Conservation (phyloP, 148 eudicot species). For the Dysphania ambrosioides region DNA sequence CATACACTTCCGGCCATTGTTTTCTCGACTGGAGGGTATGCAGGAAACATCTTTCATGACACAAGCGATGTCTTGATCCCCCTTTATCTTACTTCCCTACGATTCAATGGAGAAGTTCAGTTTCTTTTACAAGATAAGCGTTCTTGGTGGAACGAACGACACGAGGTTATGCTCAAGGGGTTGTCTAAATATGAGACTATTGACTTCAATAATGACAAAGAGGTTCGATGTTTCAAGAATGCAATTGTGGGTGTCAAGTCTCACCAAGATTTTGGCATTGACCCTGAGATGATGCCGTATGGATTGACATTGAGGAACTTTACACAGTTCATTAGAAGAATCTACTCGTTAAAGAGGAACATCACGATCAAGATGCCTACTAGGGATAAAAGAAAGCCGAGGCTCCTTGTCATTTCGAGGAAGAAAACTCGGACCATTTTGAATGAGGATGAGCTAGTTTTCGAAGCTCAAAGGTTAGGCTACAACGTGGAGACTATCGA, state of each 20-base stretch:
- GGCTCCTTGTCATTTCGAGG: slow-evolving; percentile 50
- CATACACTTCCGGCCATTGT: slow-evolving; percentile 32
- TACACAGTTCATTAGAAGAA: slow-evolving; percentile 30
- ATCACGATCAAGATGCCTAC: slow-evolving; percentile 9
- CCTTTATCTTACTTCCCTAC: slow-evolving; percentile 26
- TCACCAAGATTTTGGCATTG: slow-evolving; percentile 34
- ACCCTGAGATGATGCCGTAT: slow-evolving; percentile 27
- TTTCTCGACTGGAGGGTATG: slow-evolving; percentile 36
- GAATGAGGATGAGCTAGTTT: slow-evolving; percentile 39
- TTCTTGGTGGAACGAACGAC: slow-evolving; percentile 37
- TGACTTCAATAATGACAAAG: slow-evolving; percentile 37
- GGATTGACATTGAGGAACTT: slow-evolving; percentile 22
- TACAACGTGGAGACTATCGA: slow-evolving; percentile 43
- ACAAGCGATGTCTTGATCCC: slow-evolving; percentile 36
- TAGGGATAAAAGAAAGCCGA: slow-evolving; percentile 28
- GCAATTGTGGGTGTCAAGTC: slow-evolving; percentile 48
- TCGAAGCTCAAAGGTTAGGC: slow-evolving; percentile 34
- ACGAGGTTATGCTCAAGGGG: slow-evolving; percentile 27
- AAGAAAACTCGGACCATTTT: slow-evolving; percentile 32
- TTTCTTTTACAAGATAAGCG: slow-evolving; percentile 35
- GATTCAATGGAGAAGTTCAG: slow-evolving; percentile 32
- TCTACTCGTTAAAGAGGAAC: slow-evolving; percentile 38
- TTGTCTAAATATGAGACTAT: slow-evolving; percentile 44
- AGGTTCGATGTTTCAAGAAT: slow-evolving; percentile 45
- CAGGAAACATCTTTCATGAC: slow-evolving; percentile 35